Base-by-base conservation (phyloP, 176 grass and related monocot species). In the Alopecurus myosuroides region DNA sequence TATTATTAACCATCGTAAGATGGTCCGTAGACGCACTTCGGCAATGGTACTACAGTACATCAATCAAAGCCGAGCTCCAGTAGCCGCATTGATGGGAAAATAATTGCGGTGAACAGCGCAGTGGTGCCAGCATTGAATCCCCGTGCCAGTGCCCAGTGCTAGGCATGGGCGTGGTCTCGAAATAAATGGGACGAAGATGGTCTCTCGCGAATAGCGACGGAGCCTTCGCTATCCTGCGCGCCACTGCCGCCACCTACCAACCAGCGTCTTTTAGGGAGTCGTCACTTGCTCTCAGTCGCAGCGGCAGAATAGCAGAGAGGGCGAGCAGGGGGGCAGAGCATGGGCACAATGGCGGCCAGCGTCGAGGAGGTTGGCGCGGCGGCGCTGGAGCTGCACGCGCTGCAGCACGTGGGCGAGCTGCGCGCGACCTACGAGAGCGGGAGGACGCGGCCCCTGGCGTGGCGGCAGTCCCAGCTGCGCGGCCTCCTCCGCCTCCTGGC, bases 401-500 rank as follows among this genome's bases (percentile, higher is more conserved):
- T 75, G 66, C 37, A 46, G 42, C 26, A 10, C 70, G 15, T 89
- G 81, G 37, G 77, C 0, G 93, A 95, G 83, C 79, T 93, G 26
- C 67, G 88, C 30, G 76, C 52, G 31, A 77, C 80, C 41, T 95
- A 85, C 62, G 91, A 89, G 68, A 78, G 81, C 82, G 93, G 93
- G 55, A 56, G 68, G 79, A 98, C 96, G 15, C 87, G 89, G 83
- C 82, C 87, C 50, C 58, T 95, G 28, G 44, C 88, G 17, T 98
- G 96, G 96, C 87, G 93, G 71, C 77, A 82, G 78, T 23, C 89
- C 25, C 96, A 98, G 84, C 96, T 95, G 15, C 68, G 77, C 68
- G 89, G 83, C 28, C 76, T 98, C 19, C 87, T 85, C 50, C 78
- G 85, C 45, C 73, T 98, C 68, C 81, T 98, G 11, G 22, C 80